phyloP scores from a whole-genome alignment of 192 early-diverging fungal species.

The Backusella circina region DNA sequence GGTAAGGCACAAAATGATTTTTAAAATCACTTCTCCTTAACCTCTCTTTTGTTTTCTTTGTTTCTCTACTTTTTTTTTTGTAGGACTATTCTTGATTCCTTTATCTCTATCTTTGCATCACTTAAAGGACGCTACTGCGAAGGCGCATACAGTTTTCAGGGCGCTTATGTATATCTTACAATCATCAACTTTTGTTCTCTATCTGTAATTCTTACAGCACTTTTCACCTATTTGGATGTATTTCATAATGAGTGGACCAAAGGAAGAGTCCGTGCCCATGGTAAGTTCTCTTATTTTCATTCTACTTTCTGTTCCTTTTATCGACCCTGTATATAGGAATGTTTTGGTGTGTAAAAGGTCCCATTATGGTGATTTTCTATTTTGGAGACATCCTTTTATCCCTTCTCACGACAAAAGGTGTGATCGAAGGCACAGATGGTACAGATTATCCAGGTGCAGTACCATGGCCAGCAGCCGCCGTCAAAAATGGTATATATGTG shows the following conservation, averaged over 20 bases:
- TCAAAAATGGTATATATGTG: constrained; percentile 27
- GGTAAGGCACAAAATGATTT: constrained; percentile 17
- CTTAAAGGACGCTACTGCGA: constrained; percentile 33
- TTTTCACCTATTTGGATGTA: constrained; percentile 34
- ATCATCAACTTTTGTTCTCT: constrained; percentile 34
- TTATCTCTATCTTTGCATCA: constrained; percentile 32
- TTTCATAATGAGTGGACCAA: constrained; percentile 22
- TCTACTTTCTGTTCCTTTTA: neutral
- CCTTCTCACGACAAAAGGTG: neutral
- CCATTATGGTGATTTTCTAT: constrained; percentile 31
- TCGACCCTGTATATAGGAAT: neutral
- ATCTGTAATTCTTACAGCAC: constrained; percentile 30
- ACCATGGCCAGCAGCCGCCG: constrained; percentile 19
- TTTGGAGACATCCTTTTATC: constrained; percentile 22
- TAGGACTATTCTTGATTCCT: constrained; percentile 24
- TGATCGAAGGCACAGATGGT: constrained; percentile 26
- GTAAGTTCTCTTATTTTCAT: constrained; percentile 15
- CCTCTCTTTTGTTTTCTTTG: neutral
- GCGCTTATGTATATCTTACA: constrained; percentile 32
- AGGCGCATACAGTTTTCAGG: constrained; percentile 26
- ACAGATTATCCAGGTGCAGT: neutral
- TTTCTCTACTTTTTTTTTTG: neutral
- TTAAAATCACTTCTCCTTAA: neutral
- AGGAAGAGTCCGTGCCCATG: constrained; percentile 22
- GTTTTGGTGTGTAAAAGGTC: constrained; percentile 33